Base-by-base conservation (phyloP, 345 rosid genomes). In the Odontarrhena argentea region DNA sequence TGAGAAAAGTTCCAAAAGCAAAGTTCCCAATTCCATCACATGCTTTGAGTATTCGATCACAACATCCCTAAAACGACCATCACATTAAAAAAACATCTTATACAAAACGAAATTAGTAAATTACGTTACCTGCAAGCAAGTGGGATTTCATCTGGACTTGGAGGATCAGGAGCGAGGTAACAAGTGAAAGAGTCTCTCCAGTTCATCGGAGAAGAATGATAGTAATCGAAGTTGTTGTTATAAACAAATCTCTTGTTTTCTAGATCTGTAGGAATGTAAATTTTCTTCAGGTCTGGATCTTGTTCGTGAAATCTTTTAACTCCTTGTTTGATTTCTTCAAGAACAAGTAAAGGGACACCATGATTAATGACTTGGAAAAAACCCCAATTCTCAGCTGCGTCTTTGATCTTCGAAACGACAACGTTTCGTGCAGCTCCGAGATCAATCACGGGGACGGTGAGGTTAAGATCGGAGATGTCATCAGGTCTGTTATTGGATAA, bases 281-380 rank as follows among this genome's bases (percentile, higher is more conserved):
- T 28, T 3, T 44, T 60, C 68, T 74, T 74, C 0, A 60, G 26
- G 28, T 46, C 69, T 0, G 8, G 18, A 60, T 61, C 77, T 60
- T 67, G 51, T 12, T 74, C 74, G 11, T 60, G 63, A 55, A 74
- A 60, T 12, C 54, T 53, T 12, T 25, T 24, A 26, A 74, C 74
- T 13, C 65, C 64, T 3, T 67, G n/a, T 54, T 61, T 67, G 46
- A 67, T 74, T 5, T 74, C 69, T 62, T 67, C 77, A 37, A 74
- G 77, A 74, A 74, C 52, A 8, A 25, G 26, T 36, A 35, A 38
- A 12, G 76, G 82, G 15, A 82, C 76, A 47, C 82, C 83, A 40
- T 85, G 86, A 12, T 80, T 82, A 6, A 77, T 69, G 67, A 83
- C 75, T 28, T 83, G 87, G 34, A 83, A 82, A 67, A 85, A 77